Evolutionary conservation across 2,329 filamentous ascomycete species (phyloP), one percentile per base, ranked within the genome.

Genomic region (Botrytis elliptica): DNA sequence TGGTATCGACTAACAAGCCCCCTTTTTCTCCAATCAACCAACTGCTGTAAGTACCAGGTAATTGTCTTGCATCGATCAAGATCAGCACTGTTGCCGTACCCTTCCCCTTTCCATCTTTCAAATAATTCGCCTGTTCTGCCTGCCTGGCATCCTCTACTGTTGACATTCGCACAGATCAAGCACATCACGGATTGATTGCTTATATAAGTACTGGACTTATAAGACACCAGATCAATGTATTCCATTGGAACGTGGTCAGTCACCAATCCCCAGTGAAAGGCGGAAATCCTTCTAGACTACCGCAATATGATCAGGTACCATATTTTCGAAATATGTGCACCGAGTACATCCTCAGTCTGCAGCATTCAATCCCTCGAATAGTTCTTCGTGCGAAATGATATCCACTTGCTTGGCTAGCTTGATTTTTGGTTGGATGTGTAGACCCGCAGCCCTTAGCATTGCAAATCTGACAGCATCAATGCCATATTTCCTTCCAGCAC

Each of bases 391-490:
- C 25, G 79, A 74, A 52, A 80, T 75, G 64, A 81, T 79, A 72
- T 82, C 78, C 59, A 76, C 73, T n/a, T 78, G 78, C 55, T 75
- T 77, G 5, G 77, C 75, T 57, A 81, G 80, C 76, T 83, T 84
- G 64, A 83, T 79, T 78, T 84, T 84, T 68, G 81, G 80, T 36
- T 79, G 70, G 49, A 77, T 75, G 74, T 89, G 87, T 78, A 91
- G 81, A 2, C 88, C 89, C 73, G 87, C 87, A 59, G 91, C 90
- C 75, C 86, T 85, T 75, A 93, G 79, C 70, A 92, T 87, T 4
- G 90, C 88, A 86, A 88, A 91, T 71, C 90, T 83, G 16, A 93
- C 80, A 74, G 88, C 86, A 80, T 89, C 86, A 62, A 93, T 84
- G 0, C 91, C 91, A 69, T 91, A 77, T 74, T 84, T 85, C 73